Conservation (phyloP, 2,329 filamentous ascomycete species). For the Triangularia verruculosa region DNA sequence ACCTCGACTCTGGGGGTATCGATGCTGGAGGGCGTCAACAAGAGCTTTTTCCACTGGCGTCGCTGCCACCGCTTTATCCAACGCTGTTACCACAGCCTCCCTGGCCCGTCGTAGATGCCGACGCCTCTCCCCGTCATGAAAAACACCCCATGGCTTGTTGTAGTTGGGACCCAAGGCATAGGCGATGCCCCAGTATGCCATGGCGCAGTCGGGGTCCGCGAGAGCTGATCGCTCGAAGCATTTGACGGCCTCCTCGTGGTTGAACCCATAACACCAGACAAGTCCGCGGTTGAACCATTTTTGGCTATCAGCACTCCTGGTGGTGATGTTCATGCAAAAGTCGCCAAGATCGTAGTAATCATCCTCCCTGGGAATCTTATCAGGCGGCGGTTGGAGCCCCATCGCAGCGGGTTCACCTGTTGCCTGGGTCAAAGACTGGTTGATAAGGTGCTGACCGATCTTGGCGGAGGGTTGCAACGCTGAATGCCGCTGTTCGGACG, state of each 20-base stretch:
- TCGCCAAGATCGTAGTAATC: constrained; percentile 62
- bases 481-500: background rate
- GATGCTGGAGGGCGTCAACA: constrained; percentile 57
- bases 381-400: background rate
- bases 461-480: background rate
- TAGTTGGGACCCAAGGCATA: constrained; percentile 73
- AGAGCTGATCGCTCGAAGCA: constrained; percentile 62
- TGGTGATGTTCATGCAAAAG: constrained; percentile 54
- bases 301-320: constrained; percentile 50
- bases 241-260: constrained; percentile 65
- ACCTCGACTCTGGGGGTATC: constrained; percentile 54
- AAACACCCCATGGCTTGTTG: constrained; percentile 73
- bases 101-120: constrained; percentile 42
- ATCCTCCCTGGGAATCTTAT: constrained; percentile 8
- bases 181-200: constrained; percentile 69
- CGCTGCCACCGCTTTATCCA: constrained; percentile 29
- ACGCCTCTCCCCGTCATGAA: constrained; percentile 59
- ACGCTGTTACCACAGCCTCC: constrained; percentile 32
- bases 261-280: constrained; percentile 73
- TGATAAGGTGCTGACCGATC: background rate
- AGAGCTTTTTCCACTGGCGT: constrained; percentile 59
- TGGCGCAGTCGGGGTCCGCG: constrained; percentile 52
- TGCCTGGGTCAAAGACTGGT: background rate
- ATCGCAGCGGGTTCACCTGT: background rate
- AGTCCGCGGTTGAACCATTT: constrained; percentile 70